Conservation (phyloP, 108 stramenopile species). For the Cylindrotheca closterium region DNA sequence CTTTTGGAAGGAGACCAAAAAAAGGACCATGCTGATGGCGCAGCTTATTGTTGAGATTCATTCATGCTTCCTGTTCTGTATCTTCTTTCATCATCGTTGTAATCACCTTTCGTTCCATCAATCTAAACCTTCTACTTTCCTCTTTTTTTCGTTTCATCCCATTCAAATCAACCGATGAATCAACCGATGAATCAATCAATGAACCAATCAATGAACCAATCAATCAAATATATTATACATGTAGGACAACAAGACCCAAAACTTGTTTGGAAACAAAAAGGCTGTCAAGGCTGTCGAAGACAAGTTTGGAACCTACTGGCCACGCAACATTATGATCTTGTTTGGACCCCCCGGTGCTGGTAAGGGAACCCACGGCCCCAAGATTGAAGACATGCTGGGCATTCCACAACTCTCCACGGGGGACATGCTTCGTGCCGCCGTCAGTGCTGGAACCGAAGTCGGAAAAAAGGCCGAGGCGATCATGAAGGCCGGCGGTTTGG, state of each 20-base stretch:
- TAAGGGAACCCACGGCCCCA: constrained; percentile 90
- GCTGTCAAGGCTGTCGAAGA: constrained; percentile 63
- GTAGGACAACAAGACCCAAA: constrained; percentile 28
- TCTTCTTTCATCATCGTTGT: background rate
- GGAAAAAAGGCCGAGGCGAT: constrained; percentile 95
- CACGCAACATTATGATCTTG: constrained; percentile 84
- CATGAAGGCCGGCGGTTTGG: constrained; percentile 97
- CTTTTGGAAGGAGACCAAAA: too few species aligned
- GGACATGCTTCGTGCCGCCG: constrained; percentile 99
- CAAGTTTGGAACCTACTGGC: constrained; percentile 90
- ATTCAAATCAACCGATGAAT: background rate
- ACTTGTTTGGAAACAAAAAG: constrained; percentile 30
- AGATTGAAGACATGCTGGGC: constrained; percentile 81
- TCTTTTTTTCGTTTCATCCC: background rate
- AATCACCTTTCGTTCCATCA: background rate
- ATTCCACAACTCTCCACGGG: constrained; percentile 93
- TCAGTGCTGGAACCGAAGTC: constrained; percentile 91
- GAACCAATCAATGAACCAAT: background rate
- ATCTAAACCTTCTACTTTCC: background rate
- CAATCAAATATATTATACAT: background rate
- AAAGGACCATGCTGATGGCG: too few species aligned
- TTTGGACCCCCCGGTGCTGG: constrained; percentile 69
- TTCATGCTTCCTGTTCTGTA: background rate
- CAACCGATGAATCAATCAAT: background rate
- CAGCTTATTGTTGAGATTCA: background rate